Conservation (phyloP, 192 early-diverging fungal genomes). For the Umbelopsis isabellina region DNA sequence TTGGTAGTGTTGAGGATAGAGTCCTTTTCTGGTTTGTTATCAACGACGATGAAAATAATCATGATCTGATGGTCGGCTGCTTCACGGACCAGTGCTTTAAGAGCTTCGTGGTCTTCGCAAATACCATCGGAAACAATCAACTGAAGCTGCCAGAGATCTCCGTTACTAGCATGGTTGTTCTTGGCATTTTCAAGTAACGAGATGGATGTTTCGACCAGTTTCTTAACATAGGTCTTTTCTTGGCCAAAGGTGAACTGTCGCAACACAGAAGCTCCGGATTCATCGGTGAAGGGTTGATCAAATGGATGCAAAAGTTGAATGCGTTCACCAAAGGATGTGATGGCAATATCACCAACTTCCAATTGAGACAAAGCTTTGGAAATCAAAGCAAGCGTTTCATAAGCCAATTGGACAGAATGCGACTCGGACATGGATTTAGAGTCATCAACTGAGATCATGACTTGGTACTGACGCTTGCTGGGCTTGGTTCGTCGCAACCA, state of each 20-base stretch:
- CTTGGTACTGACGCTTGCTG: conserved; percentile 95
- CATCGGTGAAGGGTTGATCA: conserved; percentile 86
- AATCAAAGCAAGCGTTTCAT: conserved; percentile 91
- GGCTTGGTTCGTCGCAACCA: conserved; percentile 98
- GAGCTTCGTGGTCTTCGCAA: conserved; percentile 89
- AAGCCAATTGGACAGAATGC: conserved; percentile 87
- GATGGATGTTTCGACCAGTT: conserved; percentile 86
- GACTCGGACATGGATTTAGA: conserved; percentile 96
- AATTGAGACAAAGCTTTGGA: conserved; percentile 91
- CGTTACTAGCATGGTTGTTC: conserved; percentile 43
- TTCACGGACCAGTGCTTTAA: conserved; percentile 81
- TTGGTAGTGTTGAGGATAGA: conserved; percentile 92
- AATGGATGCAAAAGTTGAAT: conserved; percentile 93
- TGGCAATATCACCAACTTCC: conserved; percentile 91
- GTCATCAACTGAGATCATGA: conserved; percentile 97
- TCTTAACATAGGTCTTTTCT: conserved; percentile 83
- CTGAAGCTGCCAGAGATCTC: conserved; percentile 95
- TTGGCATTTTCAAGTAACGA: conserved; percentile 77
- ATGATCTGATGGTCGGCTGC: conserved; percentile 88
- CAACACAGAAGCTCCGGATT: conserved; percentile 90
- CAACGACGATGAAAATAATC: conserved; percentile 96
- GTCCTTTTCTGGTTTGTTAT: conserved; percentile 77
- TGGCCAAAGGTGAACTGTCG: conserved; percentile 91
- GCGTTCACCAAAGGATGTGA: conserved; percentile 90
- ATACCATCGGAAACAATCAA: conserved; percentile 97